Evolutionary conservation across 2,329 filamentous ascomycete genomes (phyloP).

Genomic region (Hirsutella thompsonii): DNA sequence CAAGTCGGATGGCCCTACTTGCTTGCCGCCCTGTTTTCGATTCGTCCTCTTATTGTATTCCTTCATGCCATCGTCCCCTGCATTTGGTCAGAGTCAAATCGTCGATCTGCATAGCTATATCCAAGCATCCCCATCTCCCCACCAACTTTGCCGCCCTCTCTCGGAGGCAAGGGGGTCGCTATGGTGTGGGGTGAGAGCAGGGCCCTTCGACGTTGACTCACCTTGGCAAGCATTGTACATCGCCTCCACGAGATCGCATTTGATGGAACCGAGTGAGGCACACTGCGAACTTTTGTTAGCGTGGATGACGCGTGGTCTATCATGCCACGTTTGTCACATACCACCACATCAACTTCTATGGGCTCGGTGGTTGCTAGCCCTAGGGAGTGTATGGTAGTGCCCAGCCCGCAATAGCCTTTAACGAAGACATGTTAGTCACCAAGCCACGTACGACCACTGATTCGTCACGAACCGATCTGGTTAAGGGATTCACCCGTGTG

Average conservation of each 20-base stretch:
- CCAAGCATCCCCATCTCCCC: neutral
- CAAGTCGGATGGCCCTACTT: conserved; percentile 9
- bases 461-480: conserved; percentile 16
- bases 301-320: no score
- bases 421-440: conserved; percentile 4
- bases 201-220: conserved; percentile 11
- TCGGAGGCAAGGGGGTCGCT: neutral
- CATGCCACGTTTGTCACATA: conserved; percentile 23
- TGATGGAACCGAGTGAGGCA: conserved; percentile 72
- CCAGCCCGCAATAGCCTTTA: conserved; percentile 62
- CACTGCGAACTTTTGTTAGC: conserved; percentile 31
- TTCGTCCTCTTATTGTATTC: conserved; percentile 28
- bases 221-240: conserved; percentile 44
- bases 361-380: conserved; percentile 41
- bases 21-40: conserved; percentile 12
- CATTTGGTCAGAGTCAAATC: conserved; percentile 1
- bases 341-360: conserved; percentile 62
- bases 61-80: conserved; percentile 26
- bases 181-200: neutral
- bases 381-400: conserved; percentile 49
- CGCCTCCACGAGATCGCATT: conserved; percentile 47
- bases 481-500: conserved; percentile 16
- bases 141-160: conserved; percentile 2
- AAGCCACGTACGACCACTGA: conserved; percentile 3
- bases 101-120: neutral